Evolutionary conservation across 2,329 filamentous ascomycete species (phyloP).

Genomic region (Ampelomyces quisqualis): DNA sequence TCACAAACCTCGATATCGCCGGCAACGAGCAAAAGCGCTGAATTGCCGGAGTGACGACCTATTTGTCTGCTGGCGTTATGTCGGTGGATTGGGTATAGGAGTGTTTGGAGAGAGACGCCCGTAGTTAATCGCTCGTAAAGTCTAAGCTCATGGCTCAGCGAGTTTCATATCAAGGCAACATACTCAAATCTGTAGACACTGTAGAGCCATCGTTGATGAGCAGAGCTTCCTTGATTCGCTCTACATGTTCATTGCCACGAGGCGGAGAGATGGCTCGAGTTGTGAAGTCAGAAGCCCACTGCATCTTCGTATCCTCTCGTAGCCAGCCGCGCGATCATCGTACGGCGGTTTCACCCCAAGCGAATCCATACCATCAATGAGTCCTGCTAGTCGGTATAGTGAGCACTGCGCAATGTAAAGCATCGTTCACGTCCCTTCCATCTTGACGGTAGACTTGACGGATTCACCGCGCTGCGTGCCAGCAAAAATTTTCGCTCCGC

Average conservation of each 20-base stretch:
- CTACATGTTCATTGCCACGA: too few relatives aligned
- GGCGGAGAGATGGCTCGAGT: too few relatives aligned
- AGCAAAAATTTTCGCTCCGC: slow-evolving; percentile 19
- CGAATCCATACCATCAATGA: too few relatives aligned
- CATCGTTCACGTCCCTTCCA: too few relatives aligned
- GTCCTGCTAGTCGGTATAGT: too few relatives aligned
- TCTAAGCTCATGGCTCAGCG: slow-evolving; percentile 45
- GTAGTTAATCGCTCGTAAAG: slow-evolving; percentile 57
- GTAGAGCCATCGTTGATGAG: neutral
- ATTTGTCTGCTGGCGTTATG: slow-evolving; percentile 45
- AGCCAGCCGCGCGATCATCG: too few relatives aligned
- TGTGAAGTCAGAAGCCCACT: too few relatives aligned
- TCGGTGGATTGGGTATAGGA: slow-evolving; percentile 39
- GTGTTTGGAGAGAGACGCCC: slow-evolving; percentile 52
- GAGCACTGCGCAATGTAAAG: too few relatives aligned
- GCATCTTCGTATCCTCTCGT: too few relatives aligned
- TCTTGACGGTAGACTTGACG: too few relatives aligned
- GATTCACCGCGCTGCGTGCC: too few relatives aligned
- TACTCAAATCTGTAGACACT: slow-evolving; percentile 8
- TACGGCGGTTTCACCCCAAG: too few relatives aligned
- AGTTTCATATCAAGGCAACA: slow-evolving; percentile 59
- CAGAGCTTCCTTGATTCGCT: neutral
- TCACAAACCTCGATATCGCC: slow-evolving; percentile 46
- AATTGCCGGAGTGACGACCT: slow-evolving; percentile 40
- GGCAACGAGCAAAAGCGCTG: slow-evolving; percentile 39